Evolutionary conservation across 164 flowering plant species (phyloP).

Genomic region (Stephania cephalantha): DNA sequence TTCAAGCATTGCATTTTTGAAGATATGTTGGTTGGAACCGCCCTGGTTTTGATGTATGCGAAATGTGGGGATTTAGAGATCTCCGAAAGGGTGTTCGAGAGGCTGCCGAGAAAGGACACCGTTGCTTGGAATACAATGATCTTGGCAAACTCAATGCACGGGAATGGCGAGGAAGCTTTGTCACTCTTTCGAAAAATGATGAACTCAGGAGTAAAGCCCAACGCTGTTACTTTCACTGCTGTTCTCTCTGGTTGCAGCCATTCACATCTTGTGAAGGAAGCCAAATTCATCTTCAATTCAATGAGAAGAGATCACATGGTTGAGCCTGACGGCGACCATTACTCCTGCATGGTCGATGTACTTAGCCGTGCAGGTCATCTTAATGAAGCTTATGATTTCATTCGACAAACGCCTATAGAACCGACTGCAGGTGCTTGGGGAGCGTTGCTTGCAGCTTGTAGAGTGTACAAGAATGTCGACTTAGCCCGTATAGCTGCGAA

Average conservation of each 20-base stretch:
- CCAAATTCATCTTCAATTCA: constrained; percentile 31
- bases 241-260: constrained; percentile 59
- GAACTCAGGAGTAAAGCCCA: constrained; percentile 39
- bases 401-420: constrained; percentile 45
- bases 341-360: constrained; percentile 53
- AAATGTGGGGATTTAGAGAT: constrained; percentile 49
- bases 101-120: constrained; percentile 33
- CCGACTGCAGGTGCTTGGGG: constrained; percentile 61
- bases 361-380: constrained; percentile 54
- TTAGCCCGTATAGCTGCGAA: constrained; percentile 45
- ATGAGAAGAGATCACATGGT: constrained; percentile 34
- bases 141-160: constrained; percentile 58
- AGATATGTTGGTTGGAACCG: constrained; percentile 35
- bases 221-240: constrained; percentile 47
- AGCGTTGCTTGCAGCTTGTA: constrained; percentile 53
- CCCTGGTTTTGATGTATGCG: constrained; percentile 51
- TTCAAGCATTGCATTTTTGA: constrained; percentile 25
- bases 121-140: constrained; percentile 67
- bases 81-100: constrained; percentile 32
- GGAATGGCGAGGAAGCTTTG: constrained; percentile 43
- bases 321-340: constrained; percentile 49
- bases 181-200: constrained; percentile 42
- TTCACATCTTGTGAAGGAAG: constrained; percentile 46
- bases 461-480: constrained; percentile 49
- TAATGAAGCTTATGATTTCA: constrained; percentile 44